Evolutionary conservation across 768 basidiomycete species (phyloP).

Genomic region (Omphalotus guepiniiformis): DNA sequence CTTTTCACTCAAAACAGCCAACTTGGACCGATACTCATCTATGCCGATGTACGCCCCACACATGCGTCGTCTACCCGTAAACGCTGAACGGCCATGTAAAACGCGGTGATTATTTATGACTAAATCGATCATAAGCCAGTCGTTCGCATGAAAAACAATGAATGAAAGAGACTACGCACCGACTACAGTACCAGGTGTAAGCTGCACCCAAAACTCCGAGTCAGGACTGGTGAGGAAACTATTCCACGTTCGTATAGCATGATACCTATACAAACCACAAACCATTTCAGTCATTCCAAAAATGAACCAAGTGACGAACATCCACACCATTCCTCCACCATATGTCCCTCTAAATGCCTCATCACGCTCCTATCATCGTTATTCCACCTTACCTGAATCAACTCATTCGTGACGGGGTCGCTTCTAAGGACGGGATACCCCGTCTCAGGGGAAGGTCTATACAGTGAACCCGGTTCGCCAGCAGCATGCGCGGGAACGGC

Average conservation of each 20-base stretch:
- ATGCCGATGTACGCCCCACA: slow-evolving; percentile 93
- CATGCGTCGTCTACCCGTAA: slow-evolving; percentile 84
- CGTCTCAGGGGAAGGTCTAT: slow-evolving; percentile 49
- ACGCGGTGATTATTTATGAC: slow-evolving; percentile 93
- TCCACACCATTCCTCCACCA: slow-evolving; percentile 74
- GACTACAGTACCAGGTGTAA: slow-evolving; percentile 83
- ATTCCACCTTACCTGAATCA: slow-evolving; percentile 87
- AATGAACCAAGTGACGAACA: background rate
- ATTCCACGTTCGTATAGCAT: slow-evolving; percentile 79
- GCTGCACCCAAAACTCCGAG: slow-evolving; percentile 88
- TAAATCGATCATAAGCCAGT: slow-evolving; percentile 21
- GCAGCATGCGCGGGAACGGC: slow-evolving; percentile 85
- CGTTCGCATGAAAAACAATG: background rate
- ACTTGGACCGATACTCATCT: slow-evolving; percentile 85
- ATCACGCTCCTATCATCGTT: slow-evolving; percentile 90
- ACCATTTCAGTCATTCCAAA: too few species aligned
- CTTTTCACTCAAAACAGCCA: slow-evolving; percentile 62
- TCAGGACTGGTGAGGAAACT: slow-evolving; percentile 69
- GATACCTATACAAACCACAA: slow-evolving; percentile 66
- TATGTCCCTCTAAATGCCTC: slow-evolving; percentile 47
- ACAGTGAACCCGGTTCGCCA: slow-evolving; percentile 60
- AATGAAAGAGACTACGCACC: slow-evolving; percentile 42
- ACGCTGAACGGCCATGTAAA: slow-evolving; percentile 90
- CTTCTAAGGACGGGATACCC: slow-evolving; percentile 74
- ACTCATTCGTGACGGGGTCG: slow-evolving; percentile 51